Evolutionary conservation across 2,329 filamentous ascomycete species (phyloP), one percentile per base, ranked within the genome.

Genomic region (Trichoderma atroviride): DNA sequence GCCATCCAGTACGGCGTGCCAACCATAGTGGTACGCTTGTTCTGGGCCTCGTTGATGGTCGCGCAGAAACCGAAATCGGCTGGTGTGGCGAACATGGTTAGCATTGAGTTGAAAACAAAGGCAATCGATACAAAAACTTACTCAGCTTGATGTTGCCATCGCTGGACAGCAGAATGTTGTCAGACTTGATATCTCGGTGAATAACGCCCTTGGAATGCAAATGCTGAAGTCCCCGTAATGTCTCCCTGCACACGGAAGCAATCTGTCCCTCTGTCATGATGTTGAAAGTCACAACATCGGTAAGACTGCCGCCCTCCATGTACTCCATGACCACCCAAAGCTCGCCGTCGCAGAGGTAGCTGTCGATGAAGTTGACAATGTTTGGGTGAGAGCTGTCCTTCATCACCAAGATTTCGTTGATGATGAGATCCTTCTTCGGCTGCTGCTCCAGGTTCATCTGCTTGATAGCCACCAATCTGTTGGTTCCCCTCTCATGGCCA

Each of bases 1-100:
- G 96, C 96, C 96, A 99, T 99, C 96, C 96, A 99, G 81, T 99
- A 99, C 2, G 96, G 96, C 9, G 96, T 98, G 66, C 96, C 96
- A 56, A 99, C 96, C 96, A 98, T 99, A 16, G 96, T 99, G 5
- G 94, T 98, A 70, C 96, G 92, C 86, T 98, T 98, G 82, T 94
- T 96, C 75, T 97, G 94, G 33, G 92, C 91, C 76, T 98, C 95
- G 78, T 97, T 98, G 81, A 98, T 97, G 78, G 97, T 96, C 29
- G 96, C 96, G 80, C 96, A 98, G 83, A 99, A 99, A 14, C 96
- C 96, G 77, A 99, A 98, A 84, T 99, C 96, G 76, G 95, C 93
- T 97, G 72, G 52, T 70, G 40, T 19, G 31, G 22, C 13, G 33
- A 35, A 27, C 2, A 40, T 55, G n/a, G 71, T 83, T 73, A 67